Conservation (phyloP, 306 rosid genomes). For the Inga oerstediana region DNA sequence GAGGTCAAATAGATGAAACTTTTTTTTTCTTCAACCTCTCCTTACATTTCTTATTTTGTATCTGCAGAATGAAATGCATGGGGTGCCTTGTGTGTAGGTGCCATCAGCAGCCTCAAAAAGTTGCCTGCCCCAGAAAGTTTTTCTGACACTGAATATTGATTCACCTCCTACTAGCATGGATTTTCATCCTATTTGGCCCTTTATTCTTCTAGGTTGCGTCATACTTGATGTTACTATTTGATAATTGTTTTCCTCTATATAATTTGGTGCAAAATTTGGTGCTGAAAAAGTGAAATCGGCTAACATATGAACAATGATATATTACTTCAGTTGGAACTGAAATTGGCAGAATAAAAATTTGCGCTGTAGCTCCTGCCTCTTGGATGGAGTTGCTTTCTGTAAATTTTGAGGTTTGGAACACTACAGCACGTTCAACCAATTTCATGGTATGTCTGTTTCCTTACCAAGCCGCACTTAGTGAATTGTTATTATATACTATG, state of each 20-base stretch:
- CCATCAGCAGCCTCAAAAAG: background rate
- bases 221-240: background rate
- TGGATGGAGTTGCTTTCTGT: background rate
- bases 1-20: constrained; percentile 31
- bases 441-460: constrained; percentile 26
- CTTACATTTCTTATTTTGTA: constrained; percentile 15
- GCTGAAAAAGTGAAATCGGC: background rate
- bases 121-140: constrained; percentile 21
- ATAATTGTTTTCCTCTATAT: background rate
- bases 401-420: constrained; percentile 11
- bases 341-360: constrained; percentile 24
- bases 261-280: background rate
- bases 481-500: background rate
- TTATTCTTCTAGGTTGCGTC: constrained; percentile 38
- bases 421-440: constrained; percentile 5
- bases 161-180: constrained; percentile 37
- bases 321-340: constrained; percentile 37
- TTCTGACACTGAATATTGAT: constrained; percentile 29
- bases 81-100: constrained; percentile 27
- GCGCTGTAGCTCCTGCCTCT: constrained; percentile 1
- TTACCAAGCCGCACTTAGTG: background rate
- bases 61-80: background rate
- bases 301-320: constrained; percentile 1
- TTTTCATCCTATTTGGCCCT: constrained; percentile 31
- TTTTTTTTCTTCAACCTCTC: background rate